Conservation (phyloP, 1,139 yeast genomes). For the Petasospora rhodanensis region DNA sequence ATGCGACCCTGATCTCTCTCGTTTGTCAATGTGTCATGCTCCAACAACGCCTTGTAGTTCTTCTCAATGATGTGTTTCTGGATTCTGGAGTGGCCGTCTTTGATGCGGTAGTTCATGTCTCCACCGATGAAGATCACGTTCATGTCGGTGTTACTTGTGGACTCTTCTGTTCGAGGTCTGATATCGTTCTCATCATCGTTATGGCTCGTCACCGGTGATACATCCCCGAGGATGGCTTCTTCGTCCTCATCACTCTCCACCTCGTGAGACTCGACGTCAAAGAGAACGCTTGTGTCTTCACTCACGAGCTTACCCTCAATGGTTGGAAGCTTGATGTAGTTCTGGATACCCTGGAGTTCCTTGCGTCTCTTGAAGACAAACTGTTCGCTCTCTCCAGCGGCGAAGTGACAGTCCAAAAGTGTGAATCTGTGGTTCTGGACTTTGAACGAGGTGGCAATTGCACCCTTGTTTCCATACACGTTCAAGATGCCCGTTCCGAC, state of each 20-base stretch:
- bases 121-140: constrained; percentile 55
- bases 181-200: too few relatives aligned
- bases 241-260: constrained; percentile 28
- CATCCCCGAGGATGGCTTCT: too few relatives aligned
- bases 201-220: too few relatives aligned
- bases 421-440: constrained; percentile 43
- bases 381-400: constrained; percentile 63
- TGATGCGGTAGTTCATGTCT: constrained; percentile 68
- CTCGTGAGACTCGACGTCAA: constrained; percentile 26
- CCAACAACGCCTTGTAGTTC: constrained; percentile 46
- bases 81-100: too few relatives aligned
- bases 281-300: constrained; percentile 17
- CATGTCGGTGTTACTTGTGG: constrained; percentile 14
- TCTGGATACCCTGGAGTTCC: constrained; percentile 38
- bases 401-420: constrained; percentile 60
- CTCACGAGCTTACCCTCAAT: constrained; percentile 21
- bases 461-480: constrained; percentile 60
- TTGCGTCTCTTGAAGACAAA: constrained; percentile 36
- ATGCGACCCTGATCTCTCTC: constrained; percentile 52
- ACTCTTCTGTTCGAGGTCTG: too few relatives aligned
- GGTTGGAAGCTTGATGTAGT: constrained; percentile 18
- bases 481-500: constrained; percentile 53
- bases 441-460: constrained; percentile 37
- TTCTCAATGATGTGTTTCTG: too few relatives aligned
- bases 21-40: constrained; percentile 49